Evolutionary conservation across 768 basidiomycete species (phyloP), one percentile per base, ranked within the genome.

Genomic region (Mycena kentingensis): DNA sequence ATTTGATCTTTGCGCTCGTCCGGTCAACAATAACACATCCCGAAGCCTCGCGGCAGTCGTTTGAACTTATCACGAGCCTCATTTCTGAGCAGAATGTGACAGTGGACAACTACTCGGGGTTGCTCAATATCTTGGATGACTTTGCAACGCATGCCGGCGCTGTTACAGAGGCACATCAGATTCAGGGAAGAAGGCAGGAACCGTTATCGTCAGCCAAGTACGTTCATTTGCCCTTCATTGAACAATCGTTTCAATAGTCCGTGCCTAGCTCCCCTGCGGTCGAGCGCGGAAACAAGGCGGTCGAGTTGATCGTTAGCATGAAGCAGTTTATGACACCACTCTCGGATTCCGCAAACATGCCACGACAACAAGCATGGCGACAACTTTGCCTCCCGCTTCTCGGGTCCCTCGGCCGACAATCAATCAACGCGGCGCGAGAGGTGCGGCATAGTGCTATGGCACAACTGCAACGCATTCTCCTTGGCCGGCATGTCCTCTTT

Each of bases 1-100:
- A 91, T 55, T 74, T 98, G 34, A 81, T 95, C 19, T 91, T 95
- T 62, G 89, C 91, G 1, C 76, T 98, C 25, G 79, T 98, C 57
- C 84, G 91, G 42, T 87, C 87, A 1, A 95, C 93, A 0, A 81
- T 94, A 35, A 77, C 85, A 12, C 89, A 97, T 64, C 82, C 91
- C 10, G 91, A 93, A 68, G 95, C 94, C 5, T 85, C 92, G 22
- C 86, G 90, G 31, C 73, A 85, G 46, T 88, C 96, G 2, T 90
- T 98, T 64, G 85, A 85, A 18, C 78, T 97, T 18, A 73, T 96
- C n/a, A 70, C 78, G 16, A 73, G 71, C 35, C 75, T 98, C n/a
- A 77, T 80, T 13, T 67, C 79, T 11, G 74, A 77, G 28, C 81
- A 83, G 49, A 70, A 73, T 11, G 76, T 97, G 38, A 83, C 84